Conservation (phyloP, 192 early-diverging fungal genomes). For the Linnemannia hyalina region DNA sequence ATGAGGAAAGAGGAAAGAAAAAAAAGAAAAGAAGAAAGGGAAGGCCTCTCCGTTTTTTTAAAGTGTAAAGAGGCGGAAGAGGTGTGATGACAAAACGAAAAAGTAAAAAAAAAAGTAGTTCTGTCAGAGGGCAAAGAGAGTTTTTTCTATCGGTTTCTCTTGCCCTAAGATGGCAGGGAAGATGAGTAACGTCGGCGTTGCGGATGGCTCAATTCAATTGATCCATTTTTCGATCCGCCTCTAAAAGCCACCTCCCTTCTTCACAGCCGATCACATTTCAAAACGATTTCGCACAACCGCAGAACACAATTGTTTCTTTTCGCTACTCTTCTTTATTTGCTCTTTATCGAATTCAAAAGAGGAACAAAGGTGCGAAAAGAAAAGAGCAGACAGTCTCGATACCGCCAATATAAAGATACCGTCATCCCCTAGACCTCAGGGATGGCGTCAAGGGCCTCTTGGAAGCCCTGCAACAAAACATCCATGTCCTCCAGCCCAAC, state of each 20-base stretch:
- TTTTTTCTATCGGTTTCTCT: neutral
- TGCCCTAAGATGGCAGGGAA: neutral
- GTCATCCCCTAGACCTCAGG: neutral
- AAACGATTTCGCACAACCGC: neutral
- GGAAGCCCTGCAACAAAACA: conserved; percentile 78
- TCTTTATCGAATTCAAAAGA: neutral
- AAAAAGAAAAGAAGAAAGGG: neutral
- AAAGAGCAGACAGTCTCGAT: no score
- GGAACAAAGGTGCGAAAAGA: neutral
- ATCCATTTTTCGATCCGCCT: neutral
- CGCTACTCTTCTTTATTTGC: neutral
- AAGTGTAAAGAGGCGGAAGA: neutral
- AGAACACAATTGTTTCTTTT: neutral
- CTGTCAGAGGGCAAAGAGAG: neutral
- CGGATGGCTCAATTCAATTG: neutral
- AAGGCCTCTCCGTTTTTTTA: neutral
- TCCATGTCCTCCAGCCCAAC: conserved; percentile 88
- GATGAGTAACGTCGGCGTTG: neutral
- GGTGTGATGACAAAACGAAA: conserved; percentile 5
- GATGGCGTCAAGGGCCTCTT: conserved; percentile 76
- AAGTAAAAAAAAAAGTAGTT: neutral
- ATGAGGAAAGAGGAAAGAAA: conserved; percentile 2
- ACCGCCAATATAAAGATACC: neutral
- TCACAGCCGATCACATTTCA: neutral
- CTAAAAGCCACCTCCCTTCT: neutral